Evolutionary conservation across 2,329 filamentous ascomycete genomes (phyloP), one percentile per base, ranked within the genome.

Genomic region (Ceratocystis cubensis): DNA sequence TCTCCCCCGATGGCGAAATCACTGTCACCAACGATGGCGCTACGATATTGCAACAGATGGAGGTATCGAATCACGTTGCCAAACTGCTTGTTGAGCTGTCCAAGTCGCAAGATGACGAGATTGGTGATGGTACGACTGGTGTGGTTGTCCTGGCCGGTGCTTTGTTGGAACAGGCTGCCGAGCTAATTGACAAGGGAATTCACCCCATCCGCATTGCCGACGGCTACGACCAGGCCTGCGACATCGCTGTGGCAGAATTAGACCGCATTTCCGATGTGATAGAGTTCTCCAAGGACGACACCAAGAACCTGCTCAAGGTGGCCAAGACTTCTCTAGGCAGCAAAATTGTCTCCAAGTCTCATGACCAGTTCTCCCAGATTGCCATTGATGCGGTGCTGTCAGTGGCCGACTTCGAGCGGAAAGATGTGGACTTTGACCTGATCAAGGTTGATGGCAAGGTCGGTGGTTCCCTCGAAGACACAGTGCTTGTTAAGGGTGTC

Each of bases 371-470:
- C 74, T 89, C 94, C 73, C 88, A 95, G 71, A 99, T 99, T 73
- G 94, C 94, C 65, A 91, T 99, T 59, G 94, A 99, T 74, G 95
- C 94, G 56, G 93, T 99, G 63, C 84, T 99, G 68, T 96, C 92
- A 1, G 95, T 99, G 68, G 94, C 94, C 64, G 94, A 99, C 75
- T 81, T 99, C 66, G 91, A 96, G 75, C 88, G 92, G 70, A 96
- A 91, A 78, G 94, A 99, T 74, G 95, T 99, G 69, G 92, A 99
- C 75, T 99, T 99, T 74, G 94, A 99, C 79, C 80, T 99, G 71
- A 99, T 99, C 81, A 99, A 99, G 83, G 93, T 99, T 64, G 94
- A 99, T 73, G 93, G 94, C 73, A 99, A 99, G 81, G 91, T 97
- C 45, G 94, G 94, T 72, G 94, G 95, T 68, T 79, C 93, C 33